A percentile compares a stretch with the other conserved stretches of the same genome.
Conservation (phyloP, 2,329 filamentous ascomycete genomes). For the Hypoxylon sp. region DNA sequence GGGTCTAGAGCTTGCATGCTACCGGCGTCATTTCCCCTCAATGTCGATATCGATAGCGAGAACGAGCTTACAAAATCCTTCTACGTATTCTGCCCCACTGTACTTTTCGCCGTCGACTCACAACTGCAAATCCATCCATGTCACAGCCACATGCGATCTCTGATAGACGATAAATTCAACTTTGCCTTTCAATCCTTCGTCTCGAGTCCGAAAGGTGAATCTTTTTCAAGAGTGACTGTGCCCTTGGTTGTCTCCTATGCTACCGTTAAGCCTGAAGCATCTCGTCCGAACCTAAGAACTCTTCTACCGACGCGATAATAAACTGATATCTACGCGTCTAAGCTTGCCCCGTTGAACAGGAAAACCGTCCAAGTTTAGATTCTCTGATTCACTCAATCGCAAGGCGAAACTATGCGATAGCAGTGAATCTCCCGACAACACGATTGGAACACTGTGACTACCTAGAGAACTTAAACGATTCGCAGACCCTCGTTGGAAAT, state of each 20-base stretch:
- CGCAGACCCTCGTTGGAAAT: conserved; percentile 40
- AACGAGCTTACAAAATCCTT: not conserved
- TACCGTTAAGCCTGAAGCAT: not conserved
- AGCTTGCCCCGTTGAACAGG: not conserved
- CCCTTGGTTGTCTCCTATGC: not conserved
- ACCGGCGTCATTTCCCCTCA: conserved; percentile 24
- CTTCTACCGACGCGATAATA: not conserved
- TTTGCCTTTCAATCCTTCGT: not conserved
- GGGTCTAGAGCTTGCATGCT: conserved; percentile 5
- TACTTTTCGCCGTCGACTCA: conserved; percentile 40
- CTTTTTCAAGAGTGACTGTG: not conserved
- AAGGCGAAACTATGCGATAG: conserved; percentile 14
- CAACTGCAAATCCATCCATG: conserved; percentile 5
- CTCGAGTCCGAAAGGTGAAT: not conserved
- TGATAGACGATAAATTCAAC: conserved; percentile 11
- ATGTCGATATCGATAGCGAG: conserved; percentile 26
- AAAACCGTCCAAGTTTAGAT: not conserved
- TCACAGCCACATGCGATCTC: conserved; percentile 19
- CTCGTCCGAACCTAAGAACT: not conserved
- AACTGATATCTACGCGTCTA: not conserved
- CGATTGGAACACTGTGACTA: not conserved
- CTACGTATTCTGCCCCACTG: conserved; percentile 29
- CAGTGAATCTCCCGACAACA: not conserved
- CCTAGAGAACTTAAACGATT: conserved; percentile 3
- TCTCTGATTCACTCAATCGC: not conserved